Base-by-base conservation (phyloP, 257 asterid species). In the Plectranthus barbatus region DNA sequence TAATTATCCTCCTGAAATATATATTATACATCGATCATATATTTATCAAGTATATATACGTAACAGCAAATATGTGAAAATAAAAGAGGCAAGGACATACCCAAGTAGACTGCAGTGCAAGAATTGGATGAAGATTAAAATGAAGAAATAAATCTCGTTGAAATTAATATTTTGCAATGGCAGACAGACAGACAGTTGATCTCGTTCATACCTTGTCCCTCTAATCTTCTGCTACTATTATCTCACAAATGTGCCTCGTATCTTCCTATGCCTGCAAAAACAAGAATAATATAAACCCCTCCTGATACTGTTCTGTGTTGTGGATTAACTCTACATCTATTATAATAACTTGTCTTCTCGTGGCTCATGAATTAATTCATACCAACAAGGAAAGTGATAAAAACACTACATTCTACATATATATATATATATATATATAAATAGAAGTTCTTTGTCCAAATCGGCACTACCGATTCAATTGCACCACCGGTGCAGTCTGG, bases 191-290 rank as follows among this genome's bases (percentile, higher is more conserved):
- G n/a, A n/a, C n/a, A n/a, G n/a, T n/a, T n/a, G n/a, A n/a, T 95
- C 62, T 96, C 98, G 75, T 91, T 91, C 21, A 96, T 75, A 1
- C 94, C 84, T 49, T 91, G 98, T 0, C 96, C 97, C 73, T 91
- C 97, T 69, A n/a, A n/a, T n/a, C 97, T 82, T 62, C 97, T 84
- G 76, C 97, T 85, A 64, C 91, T 87, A 69, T 90, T 90, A 72
- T 90, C 97, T 96, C 97, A 90, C 0, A 90, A 79, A 76, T 90
- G 97, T 2, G 97, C 97, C 77, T 90, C 97, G 69, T 90, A 90
- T 57, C 97, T 81, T 19, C 97, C 97, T 84, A 76, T 90, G 97
- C 83, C 97, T 90, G 20, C 20, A 70, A 7, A 3, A 31, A 55
- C 24, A 31, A 14, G 21, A 1, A 26, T 26, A n/a, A 26, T 26